Percentiles rank a stretch among this genome's conserved stretches.
Evolutionary conservation across 2,329 filamentous ascomycete genomes (phyloP).

Genomic region (Phoma herbarum): DNA sequence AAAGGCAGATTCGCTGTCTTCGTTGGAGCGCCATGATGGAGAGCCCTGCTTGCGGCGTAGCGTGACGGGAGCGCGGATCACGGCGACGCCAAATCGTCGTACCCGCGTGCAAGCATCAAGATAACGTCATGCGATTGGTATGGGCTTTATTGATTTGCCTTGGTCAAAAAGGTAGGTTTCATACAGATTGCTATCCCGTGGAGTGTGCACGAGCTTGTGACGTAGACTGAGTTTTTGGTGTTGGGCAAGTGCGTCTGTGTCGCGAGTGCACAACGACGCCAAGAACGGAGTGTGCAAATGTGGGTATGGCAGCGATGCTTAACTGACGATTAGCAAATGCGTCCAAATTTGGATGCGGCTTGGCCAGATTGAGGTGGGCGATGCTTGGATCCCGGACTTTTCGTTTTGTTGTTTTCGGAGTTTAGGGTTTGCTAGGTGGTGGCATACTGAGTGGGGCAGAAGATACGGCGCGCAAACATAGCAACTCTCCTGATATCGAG

Average conservation of each 20-base stretch:
- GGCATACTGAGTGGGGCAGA: background rate
- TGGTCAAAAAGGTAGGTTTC: background rate
- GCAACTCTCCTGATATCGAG: background rate
- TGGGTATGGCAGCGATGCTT: conserved; percentile 12
- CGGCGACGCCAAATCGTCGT: background rate
- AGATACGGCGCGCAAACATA: background rate
- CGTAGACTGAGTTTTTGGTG: background rate
- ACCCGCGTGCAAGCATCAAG: conserved; percentile 1
- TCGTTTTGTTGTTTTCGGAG: conserved; percentile 5
- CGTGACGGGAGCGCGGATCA: conserved; percentile 15
- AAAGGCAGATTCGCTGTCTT: background rate
- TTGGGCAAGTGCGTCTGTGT: background rate
- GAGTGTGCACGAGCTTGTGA: background rate
- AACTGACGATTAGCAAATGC: conserved; percentile 4
- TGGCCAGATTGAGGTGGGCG: background rate
- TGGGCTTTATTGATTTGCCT: conserved; percentile 12
- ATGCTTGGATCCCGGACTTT: conserved; percentile 4
- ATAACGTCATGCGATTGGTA: conserved; percentile 7
- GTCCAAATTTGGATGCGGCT: conserved; percentile 3
- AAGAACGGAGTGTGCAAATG: conserved; percentile 4
- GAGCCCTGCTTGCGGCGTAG: conserved; percentile 6
- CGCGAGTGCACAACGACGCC: conserved; percentile 4
- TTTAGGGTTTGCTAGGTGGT: conserved; percentile 5
- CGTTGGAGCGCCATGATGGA: background rate
- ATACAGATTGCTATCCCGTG: conserved; percentile 1